phyloP scores from a whole-genome alignment of 169 alveolate genomes.

The Perkinsus marinus region DNA sequence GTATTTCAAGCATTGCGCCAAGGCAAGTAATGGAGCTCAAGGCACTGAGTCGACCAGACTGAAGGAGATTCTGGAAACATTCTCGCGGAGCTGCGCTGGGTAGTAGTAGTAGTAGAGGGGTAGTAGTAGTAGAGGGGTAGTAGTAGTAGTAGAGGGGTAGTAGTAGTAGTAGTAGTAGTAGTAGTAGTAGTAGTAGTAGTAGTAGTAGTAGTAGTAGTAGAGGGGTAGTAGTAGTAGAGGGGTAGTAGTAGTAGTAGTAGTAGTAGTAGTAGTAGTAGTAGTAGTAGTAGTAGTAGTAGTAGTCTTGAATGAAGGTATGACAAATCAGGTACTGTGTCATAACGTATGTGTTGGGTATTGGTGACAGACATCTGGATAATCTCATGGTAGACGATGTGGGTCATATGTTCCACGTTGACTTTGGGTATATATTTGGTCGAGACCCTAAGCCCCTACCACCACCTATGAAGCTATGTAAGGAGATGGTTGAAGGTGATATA shows the following conservation, averaged over 20 bases:
- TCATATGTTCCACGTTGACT: conserved; percentile 92
- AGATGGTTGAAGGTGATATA: conserved; percentile 58
- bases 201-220: too few relatives aligned
- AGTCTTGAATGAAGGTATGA: too few relatives aligned
- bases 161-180: too few relatives aligned
- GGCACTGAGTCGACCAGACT: conserved; percentile 31
- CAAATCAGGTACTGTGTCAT: conserved; percentile 75
- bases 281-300: too few relatives aligned
- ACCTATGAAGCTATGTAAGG: conserved; percentile 78
- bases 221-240: too few relatives aligned
- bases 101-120: background rate
- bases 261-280: too few relatives aligned
- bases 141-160: too few relatives aligned
- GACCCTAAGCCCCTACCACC: conserved; percentile 78
- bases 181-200: too few relatives aligned
- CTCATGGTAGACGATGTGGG: conserved; percentile 79
- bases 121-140: too few relatives aligned
- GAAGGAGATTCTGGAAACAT: conserved; percentile 52
- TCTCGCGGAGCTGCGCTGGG: conserved; percentile 90
- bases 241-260: too few relatives aligned
- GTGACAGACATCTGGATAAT: conserved; percentile 97
- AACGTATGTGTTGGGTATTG: conserved; percentile 92
- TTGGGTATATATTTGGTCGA: conserved; percentile 90
- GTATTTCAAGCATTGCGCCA: background rate
- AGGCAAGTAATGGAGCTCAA: conserved; percentile 10